Evolutionary conservation across 352 stramenopile species (phyloP), one percentile per base, ranked within the genome.

Genomic region (Globisporangium middletonii): DNA sequence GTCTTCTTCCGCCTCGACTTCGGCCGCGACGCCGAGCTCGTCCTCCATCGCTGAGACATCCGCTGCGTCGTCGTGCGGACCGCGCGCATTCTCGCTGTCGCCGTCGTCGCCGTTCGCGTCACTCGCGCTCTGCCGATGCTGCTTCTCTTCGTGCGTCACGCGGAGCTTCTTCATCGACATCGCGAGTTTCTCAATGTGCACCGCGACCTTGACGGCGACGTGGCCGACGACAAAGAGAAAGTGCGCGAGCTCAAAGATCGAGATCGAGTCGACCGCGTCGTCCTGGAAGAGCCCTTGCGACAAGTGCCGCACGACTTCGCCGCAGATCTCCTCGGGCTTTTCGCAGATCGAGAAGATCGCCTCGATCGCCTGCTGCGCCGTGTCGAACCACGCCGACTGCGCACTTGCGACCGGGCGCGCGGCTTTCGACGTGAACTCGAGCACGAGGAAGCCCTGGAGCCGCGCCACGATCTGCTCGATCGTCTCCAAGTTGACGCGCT

Each of bases 181-280:
- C 28, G 86, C 93, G 13, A 98, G 60, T 16, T 78, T 79, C 66
- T 99, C 96, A 27, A 96, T 94, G 59, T 97, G 95, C 59, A 98
- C 93, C 1, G 97, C 80, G 18, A 98, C 79, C 63, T 96, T 94
- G 27, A 99, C 82, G n/a, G 94, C 87, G 49, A 97, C 89, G 56
- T 98, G 93, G 11, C 96, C 96, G 37, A 98, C 67, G 9, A 98
- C 83, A 66, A 98, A 98, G 47, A 98, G 88, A 60, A 99, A 98
- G 55, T 97, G 81, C 5, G 92, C 85, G 23, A 99, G 72, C 69
- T 85, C 80, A 28, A 82, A 71, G 5, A 70, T 65, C 7, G 72
- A 78, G n/a, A 82, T 65, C 59, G 94, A 84, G 12, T 87, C 82
- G 51, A 73, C 73, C 3, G 42, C 38, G 28, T 82, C 73, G 33